Evolutionary conservation across 1,284 basidiomycete genomes (phyloP), one percentile per base, ranked within the genome.

Genomic region (Phylloporus gajari): DNA sequence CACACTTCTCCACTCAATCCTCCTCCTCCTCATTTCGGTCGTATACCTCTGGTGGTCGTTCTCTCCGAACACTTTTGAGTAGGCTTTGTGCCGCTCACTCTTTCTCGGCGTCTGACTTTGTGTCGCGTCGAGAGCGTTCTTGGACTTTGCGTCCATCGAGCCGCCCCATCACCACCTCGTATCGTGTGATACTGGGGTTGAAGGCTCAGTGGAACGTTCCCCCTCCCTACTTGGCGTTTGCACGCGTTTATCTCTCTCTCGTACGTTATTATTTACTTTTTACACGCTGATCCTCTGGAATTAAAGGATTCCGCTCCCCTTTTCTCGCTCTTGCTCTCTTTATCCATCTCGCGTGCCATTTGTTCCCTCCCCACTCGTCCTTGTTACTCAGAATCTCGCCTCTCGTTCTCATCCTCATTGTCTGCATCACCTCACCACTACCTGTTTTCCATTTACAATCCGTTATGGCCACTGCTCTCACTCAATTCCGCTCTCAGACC

Each of bases 41-140:
- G 21, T 46, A 2, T 19, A 7, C 21, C 0, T 23, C 19, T 46
- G 19, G 6, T 46, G 19, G 44, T 46, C 21, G 13, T 1, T 9
- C 3, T 23, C 7, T 21, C 44, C 9, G n/a, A n/a, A n/a, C n/a
- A n/a, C n/a, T 46, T 13, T 32, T 9, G 60, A 56, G 64, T 51
- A 32, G 61, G 61, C 61, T 63, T 44, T 63, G 61, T 63, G 61
- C 61, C 15, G 40, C 61, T 63, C n/a, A 63, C 38, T 40, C 35
- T 13, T 5, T n/a, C 61, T 63, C 11, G 27, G 40, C 23, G 2
- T n/a, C 17, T 63, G 61, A 63, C 61, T 63, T 63, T 63, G 61
- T 44, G 17, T 63, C 40, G 12, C 12, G 23, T 40, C 9, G 15
- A 35, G 61, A 40, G 27, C 17, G 40, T 21, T 63, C 61, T 27